Evolutionary conservation across 148 eudicot species (phyloP).

Genomic region (Pharnaceum exiguum): DNA sequence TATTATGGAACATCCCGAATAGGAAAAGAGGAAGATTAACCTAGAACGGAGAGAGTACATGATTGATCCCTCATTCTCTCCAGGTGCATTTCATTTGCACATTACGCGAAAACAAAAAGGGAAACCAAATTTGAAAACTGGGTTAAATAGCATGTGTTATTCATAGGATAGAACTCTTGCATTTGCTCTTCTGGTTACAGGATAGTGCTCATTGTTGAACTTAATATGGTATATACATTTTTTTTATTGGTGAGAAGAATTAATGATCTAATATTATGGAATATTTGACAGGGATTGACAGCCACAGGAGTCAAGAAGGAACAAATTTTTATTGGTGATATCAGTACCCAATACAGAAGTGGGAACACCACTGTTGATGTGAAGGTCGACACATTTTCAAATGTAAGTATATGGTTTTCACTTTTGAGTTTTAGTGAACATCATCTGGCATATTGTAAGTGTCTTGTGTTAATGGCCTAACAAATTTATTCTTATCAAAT

Average conservation of each 20-base stretch:
- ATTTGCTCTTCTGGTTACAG: too few species aligned
- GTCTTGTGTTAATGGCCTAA: not conserved
- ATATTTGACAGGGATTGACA: slow-evolving; percentile 55
- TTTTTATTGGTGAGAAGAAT: not conserved
- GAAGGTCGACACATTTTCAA: slow-evolving; percentile 77
- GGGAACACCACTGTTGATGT: slow-evolving; percentile 75
- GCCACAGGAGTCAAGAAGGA: slow-evolving; percentile 82
- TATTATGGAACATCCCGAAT: too few species aligned
- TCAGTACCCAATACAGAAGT: slow-evolving; percentile 63
- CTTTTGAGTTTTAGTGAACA: too few species aligned
- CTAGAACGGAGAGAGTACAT: too few species aligned
- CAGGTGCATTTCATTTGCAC: too few species aligned
- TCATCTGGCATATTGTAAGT: not conserved
- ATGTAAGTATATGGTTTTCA: slow-evolving; percentile 41
- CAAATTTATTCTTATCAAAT: not conserved
- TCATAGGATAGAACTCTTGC: too few species aligned
- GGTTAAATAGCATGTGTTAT: too few species aligned
- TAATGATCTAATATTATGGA: not conserved
- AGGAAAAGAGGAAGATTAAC: too few species aligned
- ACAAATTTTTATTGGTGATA: slow-evolving; percentile 76
- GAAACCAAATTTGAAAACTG: too few species aligned
- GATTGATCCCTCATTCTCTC: too few species aligned
- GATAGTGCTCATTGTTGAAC: not conserved
- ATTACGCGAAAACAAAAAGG: too few species aligned
- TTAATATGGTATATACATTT: not conserved